Percentiles rank a stretch among this genome's conserved stretches.
Conservation (phyloP, 495 filamentous ascomycete species). For the Lepidopterella palustris region DNA sequence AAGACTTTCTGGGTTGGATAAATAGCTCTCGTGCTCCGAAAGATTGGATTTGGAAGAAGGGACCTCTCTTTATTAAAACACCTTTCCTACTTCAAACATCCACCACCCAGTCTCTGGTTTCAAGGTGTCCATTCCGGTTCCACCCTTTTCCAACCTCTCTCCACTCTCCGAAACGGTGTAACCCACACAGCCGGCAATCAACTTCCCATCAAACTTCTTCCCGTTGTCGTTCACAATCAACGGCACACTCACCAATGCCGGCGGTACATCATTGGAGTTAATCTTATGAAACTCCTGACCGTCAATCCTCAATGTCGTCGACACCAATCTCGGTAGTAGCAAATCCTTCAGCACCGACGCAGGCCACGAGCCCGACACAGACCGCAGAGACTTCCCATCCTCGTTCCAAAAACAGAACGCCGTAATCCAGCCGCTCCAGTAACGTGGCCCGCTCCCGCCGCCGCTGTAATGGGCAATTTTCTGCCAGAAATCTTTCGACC, state of each 20-base stretch:
- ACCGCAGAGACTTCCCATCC: slow-evolving; percentile 26
- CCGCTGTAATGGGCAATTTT: slow-evolving; percentile 12
- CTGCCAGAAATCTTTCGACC: slow-evolving; percentile 19
- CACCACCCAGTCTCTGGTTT: slow-evolving; percentile 37
- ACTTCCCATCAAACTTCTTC: not conserved
- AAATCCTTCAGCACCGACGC: not conserved
- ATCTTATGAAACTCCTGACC: not conserved
- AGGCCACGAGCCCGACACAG: slow-evolving; percentile 35
- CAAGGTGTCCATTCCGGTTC: slow-evolving; percentile 31
- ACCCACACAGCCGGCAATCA: not conserved
- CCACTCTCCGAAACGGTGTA: slow-evolving; percentile 26
- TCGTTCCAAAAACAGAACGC: slow-evolving; percentile 22
- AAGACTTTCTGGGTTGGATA: too few relatives aligned
- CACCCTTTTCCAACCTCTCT: not conserved
- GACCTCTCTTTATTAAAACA: too few relatives aligned
- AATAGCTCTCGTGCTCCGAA: too few relatives aligned
- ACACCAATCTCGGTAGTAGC: not conserved
- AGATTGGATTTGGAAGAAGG: too few relatives aligned
- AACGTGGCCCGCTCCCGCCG: not conserved
- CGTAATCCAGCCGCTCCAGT: slow-evolving; percentile 16
- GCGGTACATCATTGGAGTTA: not conserved
- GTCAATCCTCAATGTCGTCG: not conserved
- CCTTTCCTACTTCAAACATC: slow-evolving; percentile 35
- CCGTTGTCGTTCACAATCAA: not conserved
- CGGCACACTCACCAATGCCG: not conserved